Evolutionary conservation across 2,329 filamentous ascomycete species (phyloP), one percentile per base, ranked within the genome.

Genomic region (Epicoccum sorghinum): DNA sequence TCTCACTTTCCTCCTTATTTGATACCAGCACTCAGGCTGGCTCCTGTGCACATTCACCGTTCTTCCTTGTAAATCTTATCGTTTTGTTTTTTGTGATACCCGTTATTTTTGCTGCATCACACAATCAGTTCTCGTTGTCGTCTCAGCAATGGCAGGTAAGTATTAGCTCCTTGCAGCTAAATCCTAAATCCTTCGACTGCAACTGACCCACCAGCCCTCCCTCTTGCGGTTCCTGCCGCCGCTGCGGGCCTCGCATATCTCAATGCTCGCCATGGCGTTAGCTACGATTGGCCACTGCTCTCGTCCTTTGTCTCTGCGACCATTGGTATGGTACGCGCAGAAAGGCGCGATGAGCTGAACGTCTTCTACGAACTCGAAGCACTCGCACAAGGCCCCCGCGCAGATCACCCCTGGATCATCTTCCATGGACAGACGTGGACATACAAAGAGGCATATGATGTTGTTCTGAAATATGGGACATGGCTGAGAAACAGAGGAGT

Each of bases 201-300:
- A n/a, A 9, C 35, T 55, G 40, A 53, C 35, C 4, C n/a, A 47
- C 47, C 52, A 72, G 70, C 61, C 4, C 61, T 73, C 33, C 64
- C 69, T 12, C 57, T 64, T 47, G 62, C 67, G 18, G 30, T 74
- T 23, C 68, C 72, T 7, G 71, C 68, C n/a, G 69, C 71, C 3
- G 65, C 68, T 6, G 77, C 77, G 23, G 72, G 76, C 7, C 79
- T 83, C 40, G 80, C 81, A 13, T 90, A 90, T 60, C 76, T 89
- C 36, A 83, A 92, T 68, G 89, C 83, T 42, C 90, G 88, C 73
- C 85, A 83, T 64, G 83, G 87, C 63, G 62, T 92, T 42, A 70
- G 76, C 35, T 83, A 88, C 63, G 89, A 93, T 69, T 72, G 79
- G 38, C 70, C 75, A 7, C 71, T 92, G 13, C 66, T 93, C n/a